Percentiles rank a stretch among this genome's conserved stretches.
Evolutionary conservation across 371 early-diverging fungal genomes (phyloP).

Genomic region (Mucor mucedo): DNA sequence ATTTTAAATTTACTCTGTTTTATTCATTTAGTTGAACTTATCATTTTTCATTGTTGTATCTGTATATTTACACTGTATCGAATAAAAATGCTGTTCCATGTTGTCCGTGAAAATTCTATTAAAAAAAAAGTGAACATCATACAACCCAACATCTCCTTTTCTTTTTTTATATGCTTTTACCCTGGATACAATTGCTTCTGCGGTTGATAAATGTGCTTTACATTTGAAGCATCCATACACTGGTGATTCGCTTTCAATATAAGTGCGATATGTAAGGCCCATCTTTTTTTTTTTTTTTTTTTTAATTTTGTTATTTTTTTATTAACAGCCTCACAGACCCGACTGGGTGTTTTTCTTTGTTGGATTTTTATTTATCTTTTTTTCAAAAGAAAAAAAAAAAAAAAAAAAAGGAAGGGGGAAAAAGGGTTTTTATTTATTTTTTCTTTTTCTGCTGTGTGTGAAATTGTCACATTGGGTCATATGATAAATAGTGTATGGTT

Average conservation of each 20-base stretch:
- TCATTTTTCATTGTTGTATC: background rate
- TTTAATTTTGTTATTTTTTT: background rate
- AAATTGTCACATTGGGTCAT: slow-evolving; percentile 17
- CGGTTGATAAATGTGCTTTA: slow-evolving; percentile 74
- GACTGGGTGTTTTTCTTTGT: background rate
- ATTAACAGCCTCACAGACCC: too few relatives aligned
- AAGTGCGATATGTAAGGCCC: slow-evolving; percentile 26
- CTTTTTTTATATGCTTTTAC: slow-evolving; percentile 34
- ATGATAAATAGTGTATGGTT: slow-evolving; percentile 7
- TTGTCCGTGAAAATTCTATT: slow-evolving; percentile 68
- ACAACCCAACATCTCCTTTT: background rate
- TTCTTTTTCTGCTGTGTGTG: background rate
- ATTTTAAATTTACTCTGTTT: slow-evolving; percentile 65
- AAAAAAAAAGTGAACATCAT: background rate
- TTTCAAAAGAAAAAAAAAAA: background rate
- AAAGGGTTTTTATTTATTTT: background rate
- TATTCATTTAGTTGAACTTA: background rate
- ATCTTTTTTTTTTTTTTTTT: slow-evolving; percentile 8
- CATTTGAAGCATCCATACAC: slow-evolving; percentile 35
- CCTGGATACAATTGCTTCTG: slow-evolving; percentile 70
- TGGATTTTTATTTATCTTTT: background rate
- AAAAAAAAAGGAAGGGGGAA: background rate
- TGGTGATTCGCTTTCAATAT: slow-evolving; percentile 15
- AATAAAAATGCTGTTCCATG: slow-evolving; percentile 72
- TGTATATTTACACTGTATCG: slow-evolving; percentile 55